Conservation (phyloP, 2,329 filamentous ascomycete species). For the Aquanectria penicillioides region DNA sequence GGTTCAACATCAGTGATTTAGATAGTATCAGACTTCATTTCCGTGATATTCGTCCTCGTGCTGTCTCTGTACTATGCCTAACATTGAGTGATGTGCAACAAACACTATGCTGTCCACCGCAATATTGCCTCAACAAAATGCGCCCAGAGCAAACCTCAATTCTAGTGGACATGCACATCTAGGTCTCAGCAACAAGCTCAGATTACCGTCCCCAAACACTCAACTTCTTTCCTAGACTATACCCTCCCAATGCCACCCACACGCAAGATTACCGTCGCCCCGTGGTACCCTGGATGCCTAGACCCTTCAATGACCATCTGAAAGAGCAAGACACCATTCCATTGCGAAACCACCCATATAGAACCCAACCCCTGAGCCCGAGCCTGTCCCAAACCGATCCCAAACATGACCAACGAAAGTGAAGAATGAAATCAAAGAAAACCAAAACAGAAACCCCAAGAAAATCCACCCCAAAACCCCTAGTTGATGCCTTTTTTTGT, state of each 20-base stretch:
- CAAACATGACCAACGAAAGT: slow-evolving; percentile 29
- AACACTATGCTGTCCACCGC: no score
- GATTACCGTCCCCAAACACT: slow-evolving; percentile 10
- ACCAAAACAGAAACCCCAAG: slow-evolving; percentile 19
- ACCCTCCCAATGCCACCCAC: neutral
- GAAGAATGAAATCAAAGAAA: slow-evolving; percentile 30
- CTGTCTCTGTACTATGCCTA: no score
- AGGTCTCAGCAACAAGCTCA: slow-evolving; percentile 13
- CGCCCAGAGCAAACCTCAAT: no score
- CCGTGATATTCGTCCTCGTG: no score
- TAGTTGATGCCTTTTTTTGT: slow-evolving; percentile 32
- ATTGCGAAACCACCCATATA: slow-evolving; percentile 30
- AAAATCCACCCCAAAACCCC: slow-evolving; percentile 32
- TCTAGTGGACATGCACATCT: neutral
- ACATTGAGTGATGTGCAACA: no score
- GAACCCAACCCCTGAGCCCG: slow-evolving; percentile 31
- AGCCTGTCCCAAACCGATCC: slow-evolving; percentile 29
- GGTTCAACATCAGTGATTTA: no score
- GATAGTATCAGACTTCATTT: no score
- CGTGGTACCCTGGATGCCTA: slow-evolving; percentile 7
- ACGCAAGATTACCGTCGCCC: slow-evolving; percentile 10
- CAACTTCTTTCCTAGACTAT: neutral
- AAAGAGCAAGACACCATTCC: slow-evolving; percentile 37
- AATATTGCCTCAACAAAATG: no score
- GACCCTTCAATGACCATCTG: slow-evolving; percentile 14